Base-by-base conservation (phyloP, 192 early-diverging fungal species). In the Backusella sp. region DNA sequence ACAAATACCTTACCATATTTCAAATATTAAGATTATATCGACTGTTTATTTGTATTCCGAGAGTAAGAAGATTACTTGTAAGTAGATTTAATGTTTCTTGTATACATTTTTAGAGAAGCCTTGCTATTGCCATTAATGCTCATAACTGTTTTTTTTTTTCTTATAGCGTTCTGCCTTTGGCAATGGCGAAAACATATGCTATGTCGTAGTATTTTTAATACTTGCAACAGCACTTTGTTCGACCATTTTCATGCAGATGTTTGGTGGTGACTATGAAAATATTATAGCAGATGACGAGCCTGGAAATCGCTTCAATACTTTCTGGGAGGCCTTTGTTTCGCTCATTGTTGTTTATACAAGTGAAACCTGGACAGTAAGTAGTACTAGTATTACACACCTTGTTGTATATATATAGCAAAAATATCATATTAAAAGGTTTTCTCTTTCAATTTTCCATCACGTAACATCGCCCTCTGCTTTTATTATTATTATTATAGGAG, bases 1-100 rank as follows among this genome's bases (percentile, higher is more conserved):
- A 87, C 68, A 78, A 79, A 36, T 89, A 89, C 34, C 73, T 89
- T n/a, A 87, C 88, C 7, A 73, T 86, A 4, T 89, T 89, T 74
- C 88, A 87, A 68, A 81, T 87, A 0, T 14, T 85, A 5, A 71
- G 88, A 11, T 67, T 82, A 4, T 89, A 89, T 71, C 73, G 88
- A 8, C 73, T 86, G 8, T 76, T 89, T 15, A 79, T 87, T 42
- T 87, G 83, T 42, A 62, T 86, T 30, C 82, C 85, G 15, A 82
- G 86, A 8, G 72, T 89, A 15, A 76, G 77, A 32, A 74, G 76
- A 46, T 66, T 86, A 68, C 78, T 89, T 73, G 87, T 87, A 84
- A 83, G 76, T 7, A 36, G 0, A 39, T 39, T 14, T 44, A 44
- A 56, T 56, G 5, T n/a, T 66, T 28, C 26, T 6, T 65, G 59